Conservation (phyloP, 208 protist species). For the Acanthamoeba quina region DNA sequence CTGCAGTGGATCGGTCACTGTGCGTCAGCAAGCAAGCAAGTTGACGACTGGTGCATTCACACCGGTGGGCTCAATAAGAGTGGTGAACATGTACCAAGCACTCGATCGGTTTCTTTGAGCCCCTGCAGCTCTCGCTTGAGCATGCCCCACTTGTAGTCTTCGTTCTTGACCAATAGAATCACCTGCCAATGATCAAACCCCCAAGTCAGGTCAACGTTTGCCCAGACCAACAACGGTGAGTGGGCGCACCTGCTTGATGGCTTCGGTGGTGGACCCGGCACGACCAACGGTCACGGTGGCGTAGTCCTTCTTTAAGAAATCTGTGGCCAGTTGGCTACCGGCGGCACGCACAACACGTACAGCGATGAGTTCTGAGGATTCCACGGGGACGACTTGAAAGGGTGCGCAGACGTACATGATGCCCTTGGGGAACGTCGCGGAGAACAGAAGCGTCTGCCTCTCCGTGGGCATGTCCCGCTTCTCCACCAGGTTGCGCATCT, state of each 20-base stretch:
- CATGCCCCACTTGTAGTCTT: conserved; percentile 37
- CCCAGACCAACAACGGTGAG: neutral
- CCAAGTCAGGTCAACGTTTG: neutral
- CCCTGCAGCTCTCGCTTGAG: conserved; percentile 88
- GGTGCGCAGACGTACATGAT: conserved; percentile 95
- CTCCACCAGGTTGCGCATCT: conserved; percentile 96
- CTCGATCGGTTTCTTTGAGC: conserved; percentile 85
- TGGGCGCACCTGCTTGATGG: conserved; percentile 94
- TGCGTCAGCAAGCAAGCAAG: neutral
- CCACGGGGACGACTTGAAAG: conserved; percentile 93
- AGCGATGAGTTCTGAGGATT: neutral
- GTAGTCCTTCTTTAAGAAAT: conserved; percentile 96
- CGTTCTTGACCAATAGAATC: conserved; percentile 7
- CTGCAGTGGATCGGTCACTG: conserved; percentile 73
- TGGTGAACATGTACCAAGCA: conserved; percentile 12
- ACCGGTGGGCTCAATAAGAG: no score
- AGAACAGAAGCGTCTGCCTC: conserved; percentile 99
- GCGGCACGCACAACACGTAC: neutral
- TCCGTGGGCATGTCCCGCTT: conserved; percentile 93
- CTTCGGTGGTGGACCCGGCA: conserved; percentile 97
- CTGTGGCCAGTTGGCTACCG: conserved; percentile 91
- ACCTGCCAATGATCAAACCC: neutral
- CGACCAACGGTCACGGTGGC: conserved; percentile 98
- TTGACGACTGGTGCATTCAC: neutral
- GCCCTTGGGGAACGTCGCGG: conserved; percentile 98